Conservation (phyloP, 2,329 filamentous ascomycete species). For the Pseudophaeomoniella oleicola region DNA sequence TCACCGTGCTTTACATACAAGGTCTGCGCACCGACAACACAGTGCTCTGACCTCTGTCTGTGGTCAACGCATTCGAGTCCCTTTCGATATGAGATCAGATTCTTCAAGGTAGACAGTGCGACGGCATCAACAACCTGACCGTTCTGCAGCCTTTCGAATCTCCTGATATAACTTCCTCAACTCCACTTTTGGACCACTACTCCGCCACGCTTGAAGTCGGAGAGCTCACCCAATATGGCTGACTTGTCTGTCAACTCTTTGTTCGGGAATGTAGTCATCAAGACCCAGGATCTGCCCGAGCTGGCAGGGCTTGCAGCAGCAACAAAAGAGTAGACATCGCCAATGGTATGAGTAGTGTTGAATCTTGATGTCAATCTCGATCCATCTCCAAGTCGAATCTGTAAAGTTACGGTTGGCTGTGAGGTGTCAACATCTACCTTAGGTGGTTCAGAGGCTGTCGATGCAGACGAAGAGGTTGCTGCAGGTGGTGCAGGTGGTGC, state of each 20-base stretch:
- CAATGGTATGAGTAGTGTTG: conserved; percentile 51
- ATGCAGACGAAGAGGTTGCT: conserved; percentile 12
- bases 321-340: conserved; percentile 50
- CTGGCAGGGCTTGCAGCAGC: conserved; percentile 35
- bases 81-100: too few species aligned
- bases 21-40: too few species aligned
- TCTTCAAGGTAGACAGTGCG: too few species aligned
- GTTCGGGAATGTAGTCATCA: conserved; percentile 53
- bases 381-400: conserved; percentile 49
- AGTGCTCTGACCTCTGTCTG: too few species aligned
- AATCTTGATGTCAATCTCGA: conserved; percentile 46
- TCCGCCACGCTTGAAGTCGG: conserved; percentile 35
- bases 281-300: conserved; percentile 36
- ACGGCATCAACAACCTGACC: too few species aligned
- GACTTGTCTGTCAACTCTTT: conserved; percentile 45
- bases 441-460: conserved; percentile 14
- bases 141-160: too few species aligned
- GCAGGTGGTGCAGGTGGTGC: conserved; percentile 18
- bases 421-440: conserved; percentile 40
- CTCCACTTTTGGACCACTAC: conserved; percentile 36
- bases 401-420: conserved; percentile 42
- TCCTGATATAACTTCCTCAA: conserved; percentile 4
- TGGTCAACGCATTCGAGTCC: too few species aligned
- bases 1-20: too few species aligned
- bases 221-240: conserved; percentile 27